Conservation (phyloP, 2,329 filamentous ascomycete species). For the Neobulgaria alba region DNA sequence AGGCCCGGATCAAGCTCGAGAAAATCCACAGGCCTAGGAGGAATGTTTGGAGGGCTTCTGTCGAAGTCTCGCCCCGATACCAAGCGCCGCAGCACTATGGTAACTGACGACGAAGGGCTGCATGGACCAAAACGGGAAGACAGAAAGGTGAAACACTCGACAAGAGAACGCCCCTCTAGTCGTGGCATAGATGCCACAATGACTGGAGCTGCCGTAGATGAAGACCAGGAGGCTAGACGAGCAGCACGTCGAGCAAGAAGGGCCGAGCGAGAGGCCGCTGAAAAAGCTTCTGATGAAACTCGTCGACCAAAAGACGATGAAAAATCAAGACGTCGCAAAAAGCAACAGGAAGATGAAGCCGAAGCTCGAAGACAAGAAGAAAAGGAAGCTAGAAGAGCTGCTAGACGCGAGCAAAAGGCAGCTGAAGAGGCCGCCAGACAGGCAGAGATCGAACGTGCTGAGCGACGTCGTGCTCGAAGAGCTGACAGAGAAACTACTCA, state of each 20-base stretch:
- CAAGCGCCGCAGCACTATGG: conserved; percentile 42
- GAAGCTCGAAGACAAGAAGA: conserved; percentile 48
- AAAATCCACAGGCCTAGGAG: conserved; percentile 48
- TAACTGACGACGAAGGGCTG: conserved; percentile 41
- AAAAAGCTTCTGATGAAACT: conserved; percentile 42
- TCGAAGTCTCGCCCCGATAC: conserved; percentile 38
- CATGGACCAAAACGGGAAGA: conserved; percentile 28
- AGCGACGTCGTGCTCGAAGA: conserved; percentile 40
- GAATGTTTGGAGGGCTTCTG: conserved; percentile 52
- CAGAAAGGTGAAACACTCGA: conserved; percentile 28
- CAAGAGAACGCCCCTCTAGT: conserved; percentile 30
- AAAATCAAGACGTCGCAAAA: conserved; percentile 45
- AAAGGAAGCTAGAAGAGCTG: conserved; percentile 49
- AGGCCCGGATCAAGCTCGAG: conserved; percentile 55
- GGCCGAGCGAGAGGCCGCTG: conserved; percentile 42
- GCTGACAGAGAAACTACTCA: conserved; percentile 37
- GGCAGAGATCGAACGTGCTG: conserved; percentile 36
- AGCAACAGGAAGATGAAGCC: conserved; percentile 47
- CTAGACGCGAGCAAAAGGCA: conserved; percentile 43
- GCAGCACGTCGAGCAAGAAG: conserved; percentile 53
- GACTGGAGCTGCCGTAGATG: conserved; percentile 40
- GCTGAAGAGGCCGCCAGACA: conserved; percentile 33
- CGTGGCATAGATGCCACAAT: conserved; percentile 38
- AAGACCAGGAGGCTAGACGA: conserved; percentile 52
- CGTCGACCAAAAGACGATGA: conserved; percentile 48